Evolutionary conservation across 2,329 filamentous ascomycete genomes (phyloP).

Genomic region (Chrysoporthe cubensis): DNA sequence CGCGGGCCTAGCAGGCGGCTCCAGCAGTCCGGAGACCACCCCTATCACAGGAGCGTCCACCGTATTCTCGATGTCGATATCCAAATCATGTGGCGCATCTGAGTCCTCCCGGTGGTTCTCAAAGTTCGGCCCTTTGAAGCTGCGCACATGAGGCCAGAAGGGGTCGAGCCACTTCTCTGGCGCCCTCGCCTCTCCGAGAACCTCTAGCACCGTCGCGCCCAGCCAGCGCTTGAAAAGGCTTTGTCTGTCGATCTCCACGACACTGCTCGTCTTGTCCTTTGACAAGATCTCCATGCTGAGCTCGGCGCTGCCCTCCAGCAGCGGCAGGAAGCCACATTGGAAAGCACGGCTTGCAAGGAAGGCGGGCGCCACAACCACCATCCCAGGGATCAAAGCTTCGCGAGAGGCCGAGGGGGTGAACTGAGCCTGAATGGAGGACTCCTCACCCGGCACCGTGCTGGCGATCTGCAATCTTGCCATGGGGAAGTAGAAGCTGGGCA

Average conservation of each 20-base stretch:
- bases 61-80: no score
- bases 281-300: neutral
- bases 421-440: neutral
- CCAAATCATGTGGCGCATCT: no score
- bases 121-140: neutral
- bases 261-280: neutral
- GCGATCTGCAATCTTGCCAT: slow-evolving; percentile 20
- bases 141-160: neutral
- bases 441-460: neutral
- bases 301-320: slow-evolving; percentile 6
- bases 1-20: neutral
- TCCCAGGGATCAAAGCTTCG: neutral
- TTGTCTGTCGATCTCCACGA: neutral
- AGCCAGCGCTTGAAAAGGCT: slow-evolving; percentile 15
- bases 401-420: neutral
- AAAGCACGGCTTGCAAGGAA: slow-evolving; percentile 23
- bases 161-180: slow-evolving; percentile 12
- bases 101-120: neutral
- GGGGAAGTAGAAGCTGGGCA: slow-evolving; percentile 13
- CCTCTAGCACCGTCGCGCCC: slow-evolving; percentile 16
- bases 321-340: slow-evolving; percentile 21
- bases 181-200: neutral
- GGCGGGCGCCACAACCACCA: slow-evolving; percentile 14
- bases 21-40: no score
- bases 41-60: neutral